Conservation (phyloP, 805 yeast genomes). For the Candida sithepensis region DNA sequence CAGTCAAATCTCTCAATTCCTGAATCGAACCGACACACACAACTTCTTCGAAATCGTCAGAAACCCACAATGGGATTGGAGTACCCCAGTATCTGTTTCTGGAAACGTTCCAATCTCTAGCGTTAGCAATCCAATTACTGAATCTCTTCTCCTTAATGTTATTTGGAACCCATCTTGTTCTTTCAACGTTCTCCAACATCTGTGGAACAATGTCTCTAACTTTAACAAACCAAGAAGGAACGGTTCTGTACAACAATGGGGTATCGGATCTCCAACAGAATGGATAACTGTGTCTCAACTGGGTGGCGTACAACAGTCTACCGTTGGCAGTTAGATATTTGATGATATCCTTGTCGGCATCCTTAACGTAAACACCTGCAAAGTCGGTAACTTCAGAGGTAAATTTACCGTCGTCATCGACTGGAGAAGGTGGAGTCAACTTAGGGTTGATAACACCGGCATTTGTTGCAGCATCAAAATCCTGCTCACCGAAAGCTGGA, state of each 20-base stretch:
- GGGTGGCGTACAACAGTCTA: slow-evolving; percentile 68
- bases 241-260: slow-evolving; percentile 91
- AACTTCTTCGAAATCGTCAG: slow-evolving; percentile 88
- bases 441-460: slow-evolving; percentile 72
- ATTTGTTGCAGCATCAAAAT: slow-evolving; percentile 76
- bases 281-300: slow-evolving; percentile 94
- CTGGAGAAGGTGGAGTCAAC: slow-evolving; percentile 83
- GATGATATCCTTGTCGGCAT: slow-evolving; percentile 89
- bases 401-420: slow-evolving; percentile 89
- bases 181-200: slow-evolving; percentile 80
- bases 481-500: slow-evolving; percentile 99
- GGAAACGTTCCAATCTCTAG: slow-evolving; percentile 98
- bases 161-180: slow-evolving; percentile 92
- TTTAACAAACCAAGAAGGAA: slow-evolving; percentile 98
- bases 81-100: slow-evolving; percentile 99
- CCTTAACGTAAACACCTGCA: slow-evolving; percentile 86
- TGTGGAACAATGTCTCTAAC: slow-evolving; percentile 83
- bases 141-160: slow-evolving; percentile 91
- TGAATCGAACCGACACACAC: slow-evolving; percentile 90
- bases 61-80: slow-evolving; percentile 96
- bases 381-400: slow-evolving; percentile 71
- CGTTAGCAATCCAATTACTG: slow-evolving; percentile 96
- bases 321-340: slow-evolving; percentile 78
- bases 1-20: slow-evolving; percentile 82
- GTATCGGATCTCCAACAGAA: slow-evolving; percentile 99